Conservation (phyloP, 345 rosid species). For the Brassica carinata region DNA sequence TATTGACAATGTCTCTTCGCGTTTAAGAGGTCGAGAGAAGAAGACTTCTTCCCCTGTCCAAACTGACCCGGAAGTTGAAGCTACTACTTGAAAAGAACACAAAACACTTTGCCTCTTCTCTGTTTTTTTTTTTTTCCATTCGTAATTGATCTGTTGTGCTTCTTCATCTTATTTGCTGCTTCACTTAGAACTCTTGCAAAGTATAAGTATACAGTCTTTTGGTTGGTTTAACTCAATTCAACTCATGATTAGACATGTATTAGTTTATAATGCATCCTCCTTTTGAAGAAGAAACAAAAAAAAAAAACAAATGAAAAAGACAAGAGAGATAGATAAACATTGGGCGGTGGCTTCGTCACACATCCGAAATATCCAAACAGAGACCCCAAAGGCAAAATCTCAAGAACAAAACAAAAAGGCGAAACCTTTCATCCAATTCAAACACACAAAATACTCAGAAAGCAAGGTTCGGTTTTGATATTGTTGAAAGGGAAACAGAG, state of each 20-base stretch:
- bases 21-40: slow-evolving; percentile 68
- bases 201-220: slow-evolving; percentile 14
- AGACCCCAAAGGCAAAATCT: neutral
- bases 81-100: slow-evolving; percentile 42
- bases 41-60: slow-evolving; percentile 43
- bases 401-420: neutral
- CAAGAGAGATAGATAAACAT: slow-evolving; percentile 35
- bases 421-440: slow-evolving; percentile 23
- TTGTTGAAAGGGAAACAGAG: neutral
- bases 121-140: slow-evolving; percentile 4
- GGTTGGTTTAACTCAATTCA: neutral
- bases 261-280: neutral
- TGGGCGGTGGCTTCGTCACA: slow-evolving; percentile 43
- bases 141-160: slow-evolving; percentile 1
- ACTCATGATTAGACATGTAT: neutral
- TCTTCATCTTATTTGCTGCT: neutral
- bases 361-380: slow-evolving; percentile 27
- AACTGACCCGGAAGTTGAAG: slow-evolving; percentile 73
- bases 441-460: slow-evolving; percentile 1
- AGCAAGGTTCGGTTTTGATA: slow-evolving; percentile 11
- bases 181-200: slow-evolving; percentile 20
- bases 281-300: neutral
- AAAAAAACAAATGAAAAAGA: neutral
- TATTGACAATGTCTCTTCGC: slow-evolving; percentile 86
- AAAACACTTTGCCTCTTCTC: neutral